phyloP scores from a whole-genome alignment of 352 stramenopile genomes.

The Globisporangium nagaii region DNA sequence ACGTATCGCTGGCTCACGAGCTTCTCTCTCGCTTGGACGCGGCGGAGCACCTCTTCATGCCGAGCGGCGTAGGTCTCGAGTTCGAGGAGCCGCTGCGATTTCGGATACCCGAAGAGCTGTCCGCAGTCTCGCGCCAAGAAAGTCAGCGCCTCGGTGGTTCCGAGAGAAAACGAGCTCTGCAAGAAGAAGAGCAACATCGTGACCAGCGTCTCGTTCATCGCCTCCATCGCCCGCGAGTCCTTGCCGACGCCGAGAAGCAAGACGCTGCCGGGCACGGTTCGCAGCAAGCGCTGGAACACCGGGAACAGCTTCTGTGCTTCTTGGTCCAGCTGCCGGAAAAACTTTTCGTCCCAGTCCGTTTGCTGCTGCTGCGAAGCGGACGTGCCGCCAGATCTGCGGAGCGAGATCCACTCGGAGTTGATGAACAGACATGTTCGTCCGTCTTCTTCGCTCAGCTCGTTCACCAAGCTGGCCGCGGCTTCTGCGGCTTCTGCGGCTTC shows the following conservation, averaged over 20 bases:
- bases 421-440: conserved; percentile 30
- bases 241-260: conserved; percentile 30
- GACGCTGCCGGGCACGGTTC: conserved; percentile 29
- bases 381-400: not conserved
- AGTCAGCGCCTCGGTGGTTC: conserved; percentile 16
- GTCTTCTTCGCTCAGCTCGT: conserved; percentile 31
- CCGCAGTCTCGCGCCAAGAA: conserved; percentile 1
- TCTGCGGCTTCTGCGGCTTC: not conserved
- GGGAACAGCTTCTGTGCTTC: conserved; percentile 31
- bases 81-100: conserved; percentile 19
- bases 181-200: conserved; percentile 50
- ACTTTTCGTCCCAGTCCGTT: conserved; percentile 5
- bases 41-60: not conserved
- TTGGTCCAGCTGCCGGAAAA: conserved; percentile 37
- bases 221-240: conserved; percentile 9
- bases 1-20: conserved; percentile 10
- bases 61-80: conserved; percentile 17
- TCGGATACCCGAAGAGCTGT: conserved; percentile 28
- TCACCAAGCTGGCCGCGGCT: not conserved
- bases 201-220: conserved; percentile 22
- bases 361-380: conserved; percentile 1
- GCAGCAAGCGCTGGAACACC: conserved; percentile 40
- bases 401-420: conserved; percentile 8
- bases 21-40: conserved; percentile 10
- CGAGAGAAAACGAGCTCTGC: conserved; percentile 22